Percentiles rank a stretch among this genome's conserved stretches.
Conservation (phyloP, 257 asterid genomes). For the Nyctanthes arbortristis region DNA sequence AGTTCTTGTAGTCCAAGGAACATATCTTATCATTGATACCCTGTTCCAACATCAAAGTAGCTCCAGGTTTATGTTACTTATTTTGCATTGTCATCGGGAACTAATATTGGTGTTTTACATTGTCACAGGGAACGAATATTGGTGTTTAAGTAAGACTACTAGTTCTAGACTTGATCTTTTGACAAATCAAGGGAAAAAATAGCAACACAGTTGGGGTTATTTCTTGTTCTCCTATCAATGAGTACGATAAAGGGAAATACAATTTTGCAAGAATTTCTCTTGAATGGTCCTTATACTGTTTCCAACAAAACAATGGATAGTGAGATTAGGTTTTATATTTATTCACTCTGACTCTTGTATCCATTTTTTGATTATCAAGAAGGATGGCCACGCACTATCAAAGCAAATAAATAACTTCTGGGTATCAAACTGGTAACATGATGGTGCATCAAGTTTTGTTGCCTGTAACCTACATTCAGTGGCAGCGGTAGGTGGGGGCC, state of each 20-base stretch:
- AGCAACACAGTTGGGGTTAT: background rate
- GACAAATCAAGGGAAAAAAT: background rate
- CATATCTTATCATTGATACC: conserved; percentile 70
- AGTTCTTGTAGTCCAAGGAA: conserved; percentile 83
- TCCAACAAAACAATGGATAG: conserved; percentile 6
- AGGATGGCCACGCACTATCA: background rate
- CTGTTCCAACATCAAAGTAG: conserved; percentile 48
- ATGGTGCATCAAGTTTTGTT: background rate
- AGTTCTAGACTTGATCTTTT: background rate
- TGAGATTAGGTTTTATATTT: background rate
- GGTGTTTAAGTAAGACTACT: background rate
- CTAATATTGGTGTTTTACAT: background rate
- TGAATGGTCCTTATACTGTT: conserved; percentile 1
- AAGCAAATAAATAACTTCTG: background rate
- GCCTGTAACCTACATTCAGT: background rate
- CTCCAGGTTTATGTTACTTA: background rate
- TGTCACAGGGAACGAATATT: background rate
- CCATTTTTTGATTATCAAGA: conserved; percentile 5
- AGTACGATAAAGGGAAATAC: background rate
- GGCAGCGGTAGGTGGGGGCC: no score
- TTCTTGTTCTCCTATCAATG: background rate
- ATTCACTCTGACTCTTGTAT: background rate
- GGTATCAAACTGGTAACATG: background rate
- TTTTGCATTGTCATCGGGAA: conserved; percentile 3
- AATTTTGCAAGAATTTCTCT: conserved; percentile 6